Evolutionary conservation across 495 filamentous ascomycete genomes (phyloP), one percentile per base, ranked within the genome.

Genomic region (Opeltia flavorubescens): DNA sequence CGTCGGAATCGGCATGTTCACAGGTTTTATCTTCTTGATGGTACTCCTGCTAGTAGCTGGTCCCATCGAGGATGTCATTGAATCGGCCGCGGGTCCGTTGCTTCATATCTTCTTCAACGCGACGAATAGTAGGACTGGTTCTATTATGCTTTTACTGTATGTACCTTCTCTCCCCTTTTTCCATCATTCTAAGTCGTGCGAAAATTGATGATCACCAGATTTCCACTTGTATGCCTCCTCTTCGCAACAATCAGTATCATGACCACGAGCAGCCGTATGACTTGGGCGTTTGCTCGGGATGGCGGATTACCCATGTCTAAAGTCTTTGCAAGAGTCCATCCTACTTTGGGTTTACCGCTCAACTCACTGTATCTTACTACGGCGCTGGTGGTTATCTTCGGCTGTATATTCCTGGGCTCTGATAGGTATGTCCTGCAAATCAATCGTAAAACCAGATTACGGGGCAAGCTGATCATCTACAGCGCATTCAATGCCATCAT

Each of bases 231-330:
- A 13, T 86, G 81, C 55, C 72, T 86, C 46, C 60, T 88, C 0
- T 86, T 88, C 54, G 80, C 81, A 5, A 71, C 74, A 2, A 82
- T 70, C 2, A 76, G 71, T 12, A 78, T 87, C 52, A 83, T 85
- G 80, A 84, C 82, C 3, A 86, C 84, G 8, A 78, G 75, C 43
- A 81, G 74, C 49, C 77, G 84, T 11, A 86, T 88, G 80, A 75
- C 77, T 25, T 87, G 81, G 49, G 82, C 83, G 1, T 89, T 89
- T 52, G 77, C 76, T 24, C 73, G 66, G 60, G 83, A 87, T 52
- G 74, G 79, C 11, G 83, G 82, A 20, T 68, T 87, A 12, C 84
- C 84, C 0, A 74, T 74, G 35, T 84, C 78, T 12, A 62, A 58
- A 1, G 65, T 78, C 58, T 80, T 89, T 52, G 72, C 80, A 17